phyloP scores from a whole-genome alignment of 306 rosid genomes.

The Prunus mira region DNA sequence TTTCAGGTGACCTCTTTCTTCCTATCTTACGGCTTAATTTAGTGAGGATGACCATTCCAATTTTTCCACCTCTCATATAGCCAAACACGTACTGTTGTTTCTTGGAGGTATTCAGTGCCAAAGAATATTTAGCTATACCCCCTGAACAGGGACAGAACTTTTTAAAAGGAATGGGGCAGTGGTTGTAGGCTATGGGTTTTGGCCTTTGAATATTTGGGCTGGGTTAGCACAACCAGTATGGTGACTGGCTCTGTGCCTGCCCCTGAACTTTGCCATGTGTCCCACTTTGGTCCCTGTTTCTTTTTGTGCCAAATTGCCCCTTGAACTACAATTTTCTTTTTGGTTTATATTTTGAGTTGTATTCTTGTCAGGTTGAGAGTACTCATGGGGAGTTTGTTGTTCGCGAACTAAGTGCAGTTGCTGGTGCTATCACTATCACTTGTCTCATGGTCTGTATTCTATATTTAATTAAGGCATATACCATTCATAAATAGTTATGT shows the following conservation, averaged over 20 bases:
- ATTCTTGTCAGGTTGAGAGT: conserved; percentile 52
- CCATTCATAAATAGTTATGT: neutral
- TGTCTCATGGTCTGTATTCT: conserved; percentile 72
- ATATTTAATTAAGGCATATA: neutral
- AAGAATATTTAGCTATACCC: neutral
- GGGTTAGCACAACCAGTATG: too few species aligned
- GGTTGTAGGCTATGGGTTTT: neutral
- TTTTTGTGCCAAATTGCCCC: too few species aligned
- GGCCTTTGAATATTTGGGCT: neutral
- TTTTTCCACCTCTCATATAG: neutral
- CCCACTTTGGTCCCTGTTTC: too few species aligned
- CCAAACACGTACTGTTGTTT: neutral
- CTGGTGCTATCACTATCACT: conserved; percentile 86
- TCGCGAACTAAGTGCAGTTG: conserved; percentile 80
- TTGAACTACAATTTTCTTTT: too few species aligned
- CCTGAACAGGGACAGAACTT: neutral
- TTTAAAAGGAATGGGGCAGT: neutral
- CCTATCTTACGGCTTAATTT: neutral
- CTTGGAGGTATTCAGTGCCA: neutral
- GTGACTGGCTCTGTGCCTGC: too few species aligned
- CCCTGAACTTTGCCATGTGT: too few species aligned
- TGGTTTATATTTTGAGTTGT: too few species aligned
- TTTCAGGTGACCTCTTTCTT: conserved; percentile 54
- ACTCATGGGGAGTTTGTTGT: conserved; percentile 50
- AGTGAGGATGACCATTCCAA: neutral